These are phyloP conservation scores for Suhomyces bribrorum DNA, from an alignment of 1,139 yeast species.

Conservation along the genomic window DNA sequence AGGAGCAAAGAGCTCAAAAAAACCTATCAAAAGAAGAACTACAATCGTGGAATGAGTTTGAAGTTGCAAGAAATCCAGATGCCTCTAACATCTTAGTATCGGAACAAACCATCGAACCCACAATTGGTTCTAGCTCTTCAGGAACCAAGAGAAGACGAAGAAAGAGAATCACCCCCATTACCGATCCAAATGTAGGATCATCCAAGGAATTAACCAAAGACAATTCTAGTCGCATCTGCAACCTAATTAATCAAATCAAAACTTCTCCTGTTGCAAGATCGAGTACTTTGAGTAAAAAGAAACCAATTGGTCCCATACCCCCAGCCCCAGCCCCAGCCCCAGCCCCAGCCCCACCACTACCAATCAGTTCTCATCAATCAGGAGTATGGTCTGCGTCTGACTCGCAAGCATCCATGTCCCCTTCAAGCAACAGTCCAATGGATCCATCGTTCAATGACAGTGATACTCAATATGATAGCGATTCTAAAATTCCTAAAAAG, in stretches of 20 bases:
- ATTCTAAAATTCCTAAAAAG: constrained; percentile 6
- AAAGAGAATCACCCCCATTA: constrained; percentile 23
- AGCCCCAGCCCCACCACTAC: constrained; percentile 6
- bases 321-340: constrained; percentile 3
- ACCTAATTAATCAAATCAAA: constrained; percentile 31
- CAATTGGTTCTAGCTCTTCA: constrained; percentile 1
- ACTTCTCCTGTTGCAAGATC: constrained; percentile 10
- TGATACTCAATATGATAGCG: constrained; percentile 18
- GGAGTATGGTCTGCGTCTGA: constrained; percentile 8
- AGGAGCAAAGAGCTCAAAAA: constrained; percentile 35
- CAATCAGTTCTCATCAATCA: constrained; percentile 6
- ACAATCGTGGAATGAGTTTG: constrained; percentile 44
- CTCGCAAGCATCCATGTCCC: constrained; percentile 11
- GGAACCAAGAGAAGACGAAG: constrained; percentile 25
- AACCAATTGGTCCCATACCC: constrained; percentile 2
- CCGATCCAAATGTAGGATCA: constrained; percentile 2
- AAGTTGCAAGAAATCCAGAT: constrained; percentile 25
- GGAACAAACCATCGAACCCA: background rate
- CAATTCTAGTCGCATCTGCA: constrained; percentile 13
- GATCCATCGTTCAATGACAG: constrained; percentile 13
- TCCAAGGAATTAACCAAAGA: constrained; percentile 4
- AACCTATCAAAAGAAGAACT: constrained; percentile 39
- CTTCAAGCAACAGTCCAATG: constrained; percentile 16
- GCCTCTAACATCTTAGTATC: background rate
- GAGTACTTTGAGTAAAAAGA: background rate